phyloP scores from a whole-genome alignment of 192 early-diverging fungal genomes.

The Glomus cerebriforme region DNA sequence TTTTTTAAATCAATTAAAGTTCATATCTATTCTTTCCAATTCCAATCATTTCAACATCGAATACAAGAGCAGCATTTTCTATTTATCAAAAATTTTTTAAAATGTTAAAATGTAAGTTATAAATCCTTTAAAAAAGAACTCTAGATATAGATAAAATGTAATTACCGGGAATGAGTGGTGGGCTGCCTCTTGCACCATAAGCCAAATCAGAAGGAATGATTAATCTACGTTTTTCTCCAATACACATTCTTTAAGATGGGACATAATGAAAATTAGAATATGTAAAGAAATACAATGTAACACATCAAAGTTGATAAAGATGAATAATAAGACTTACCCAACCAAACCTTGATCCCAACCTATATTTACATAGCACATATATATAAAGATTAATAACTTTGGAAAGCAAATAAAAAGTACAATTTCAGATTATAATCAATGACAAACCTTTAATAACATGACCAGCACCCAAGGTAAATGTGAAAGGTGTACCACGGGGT shows the following conservation, averaged over 20 bases:
- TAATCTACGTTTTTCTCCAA: constrained; percentile 77
- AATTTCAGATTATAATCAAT: constrained; percentile 14
- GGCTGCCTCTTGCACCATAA: constrained; percentile 53
- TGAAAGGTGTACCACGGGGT: constrained; percentile 66
- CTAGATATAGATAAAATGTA: background rate
- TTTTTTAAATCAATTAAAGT: constrained; percentile 5
- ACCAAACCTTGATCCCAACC: constrained; percentile 76
- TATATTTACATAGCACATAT: constrained; percentile 2
- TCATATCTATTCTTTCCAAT: constrained; percentile 43
- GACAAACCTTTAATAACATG: constrained; percentile 72
- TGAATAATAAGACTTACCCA: constrained; percentile 35
- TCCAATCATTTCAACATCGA: constrained; percentile 74
- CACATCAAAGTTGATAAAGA: background rate
- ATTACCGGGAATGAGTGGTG: constrained; percentile 44
- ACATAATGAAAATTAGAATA: background rate
- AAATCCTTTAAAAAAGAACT: background rate
- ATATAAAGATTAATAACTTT: constrained; percentile 6
- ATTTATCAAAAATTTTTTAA: background rate
- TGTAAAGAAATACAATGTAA: background rate
- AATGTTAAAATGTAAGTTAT: constrained; percentile 12
- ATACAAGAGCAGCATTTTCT: constrained; percentile 64
- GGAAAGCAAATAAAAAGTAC: background rate
- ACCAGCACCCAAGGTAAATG: constrained; percentile 66
- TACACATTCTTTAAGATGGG: constrained; percentile 60
- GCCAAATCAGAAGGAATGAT: constrained; percentile 70